Evolutionary conservation across 306 rosid genomes (phyloP), one percentile per base, ranked within the genome.

Genomic region (Fragaria ananassa): DNA sequence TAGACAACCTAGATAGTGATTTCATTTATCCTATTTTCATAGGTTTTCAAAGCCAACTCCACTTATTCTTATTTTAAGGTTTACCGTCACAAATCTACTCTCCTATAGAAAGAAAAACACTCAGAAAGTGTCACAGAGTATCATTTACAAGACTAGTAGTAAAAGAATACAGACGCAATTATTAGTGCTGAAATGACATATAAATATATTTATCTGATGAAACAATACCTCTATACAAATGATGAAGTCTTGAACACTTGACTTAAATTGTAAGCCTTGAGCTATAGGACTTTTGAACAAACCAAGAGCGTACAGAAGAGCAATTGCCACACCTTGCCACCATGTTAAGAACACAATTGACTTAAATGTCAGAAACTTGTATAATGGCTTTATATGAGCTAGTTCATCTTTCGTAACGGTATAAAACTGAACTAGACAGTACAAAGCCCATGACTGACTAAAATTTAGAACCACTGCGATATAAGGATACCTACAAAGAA

Each of bases 261-360:
- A 87, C 88, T 96, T 92, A 64, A 86, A 88, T 80, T 91, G 89
- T 79, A 96, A 86, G 70, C 93, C 98, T 81, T 96, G 97, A 64
- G 99, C 98, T 78, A 92, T 84, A 54, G 98, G 86, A 80, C 99
- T 95, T 85, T 88, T 92, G 85, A 96, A 92, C 87, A 96, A 80
- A 80, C 93, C 99, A 65, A 92, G 76, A 78, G 95, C 79, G 81
- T 82, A 92, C 2, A 96, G 89, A 78, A 89, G 84, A 85, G 99
- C 93, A 81, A 91, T 96, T 81, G 97, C 99, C 85, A 96, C 97
- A 79, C 99, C 99, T 96, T 96, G 99, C 99, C 98, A 96, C 99
- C 99, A 96, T 74, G 99, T 96, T 85, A 96, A 89, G 76, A 96
- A 96, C 70, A 96, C 99, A 76, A 96, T 92, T 41, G 99, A 92